Percentiles rank a stretch among this genome's conserved stretches.
These are phyloP conservation scores for Agaricus subrufescens DNA, from an alignment of 768 basidiomycete species.

Conservation along the genomic window DNA sequence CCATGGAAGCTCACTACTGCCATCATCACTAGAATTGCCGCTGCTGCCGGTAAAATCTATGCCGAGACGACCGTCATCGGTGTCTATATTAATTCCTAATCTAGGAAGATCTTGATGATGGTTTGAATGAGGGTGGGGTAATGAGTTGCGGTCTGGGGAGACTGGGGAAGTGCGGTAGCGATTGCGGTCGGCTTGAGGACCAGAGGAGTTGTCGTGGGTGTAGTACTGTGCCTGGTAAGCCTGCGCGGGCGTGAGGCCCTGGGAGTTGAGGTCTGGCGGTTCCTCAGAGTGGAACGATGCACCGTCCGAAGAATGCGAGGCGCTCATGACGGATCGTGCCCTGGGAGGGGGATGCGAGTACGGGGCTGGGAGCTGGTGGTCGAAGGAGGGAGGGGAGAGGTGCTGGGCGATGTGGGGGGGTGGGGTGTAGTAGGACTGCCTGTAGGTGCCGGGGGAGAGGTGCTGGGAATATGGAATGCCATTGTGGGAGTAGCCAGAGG, in stretches of 20 bases:
- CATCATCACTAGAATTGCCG: constrained; percentile 36
- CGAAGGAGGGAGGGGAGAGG: constrained; percentile 18
- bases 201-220: constrained; percentile 32
- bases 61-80: constrained; percentile 52
- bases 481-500: constrained; percentile 22
- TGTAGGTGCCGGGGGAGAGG: constrained; percentile 21
- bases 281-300: constrained; percentile 40
- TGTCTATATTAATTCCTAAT: constrained; percentile 41
- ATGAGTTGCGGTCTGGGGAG: constrained; percentile 18
- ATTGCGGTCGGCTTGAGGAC: constrained; percentile 22
- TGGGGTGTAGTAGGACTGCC: constrained; percentile 36
- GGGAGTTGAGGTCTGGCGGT: constrained; percentile 46
- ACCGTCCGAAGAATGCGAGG: constrained; percentile 30
- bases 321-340: constrained; percentile 47
- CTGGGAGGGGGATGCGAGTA: constrained; percentile 29
- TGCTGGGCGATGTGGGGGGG: constrained; percentile 20
- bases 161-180: constrained; percentile 23
- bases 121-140: constrained; percentile 16
- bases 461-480: constrained; percentile 17
- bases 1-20: constrained; percentile 59
- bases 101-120: constrained; percentile 26
- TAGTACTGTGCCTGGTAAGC: constrained; percentile 78
- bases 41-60: constrained; percentile 45
- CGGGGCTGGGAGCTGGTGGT: constrained; percentile 23
- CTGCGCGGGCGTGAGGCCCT: constrained; percentile 71